Base-by-base conservation (phyloP, 2,329 filamentous ascomycete species). In the Exophiala alcalophila region DNA sequence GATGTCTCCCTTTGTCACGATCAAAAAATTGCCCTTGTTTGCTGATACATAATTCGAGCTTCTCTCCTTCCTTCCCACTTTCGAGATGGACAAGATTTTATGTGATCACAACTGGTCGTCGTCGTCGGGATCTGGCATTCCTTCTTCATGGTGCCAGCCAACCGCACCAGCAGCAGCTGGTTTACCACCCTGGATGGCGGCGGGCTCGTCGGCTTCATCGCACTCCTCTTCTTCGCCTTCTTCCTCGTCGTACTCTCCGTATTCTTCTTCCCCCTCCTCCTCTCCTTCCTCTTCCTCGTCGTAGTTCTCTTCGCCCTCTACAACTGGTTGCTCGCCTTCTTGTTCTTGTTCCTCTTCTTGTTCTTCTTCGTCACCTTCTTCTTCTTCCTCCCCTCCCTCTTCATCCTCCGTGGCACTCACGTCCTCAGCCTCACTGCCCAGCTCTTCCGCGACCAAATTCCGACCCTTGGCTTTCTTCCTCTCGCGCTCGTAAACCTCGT, bases 361-460 rank as follows among this genome's bases (percentile, higher is more conserved):
- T 6, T 40, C 40, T n/a, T 50, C 48, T 4, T 35, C 45, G 4
- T 43, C 46, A 0, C 44, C n/a, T 40, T 47, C 45, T n/a, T 40
- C 49, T 4, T 43, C 49, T 3, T 42, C 45, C 4, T 47, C 47
- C 4, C 31, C 50, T 5, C 44, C 45, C 3, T 50, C 47, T 16
- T 57, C 55, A 4, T 55, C 55, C 30, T 54, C 55, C 19, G 46
- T 50, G 5, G 50, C 40, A 33, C 47, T 47, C n/a, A 65, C 54
- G 43, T 69, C 63, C 46, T 69, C 69, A 12, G 64, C 66, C 52
- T 69, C 64, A 51, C 65, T 69, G 14, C 66, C 68, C 30, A 69
- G 58, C 47, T 70, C 67, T n/a, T 66, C 60, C 18, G 60, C 57
- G 11, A 70, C 56, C 25, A 69, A 53, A 48, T 69, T 55, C 42